Base-by-base conservation (phyloP, 441 rosid species). In the Kokia cookei region DNA sequence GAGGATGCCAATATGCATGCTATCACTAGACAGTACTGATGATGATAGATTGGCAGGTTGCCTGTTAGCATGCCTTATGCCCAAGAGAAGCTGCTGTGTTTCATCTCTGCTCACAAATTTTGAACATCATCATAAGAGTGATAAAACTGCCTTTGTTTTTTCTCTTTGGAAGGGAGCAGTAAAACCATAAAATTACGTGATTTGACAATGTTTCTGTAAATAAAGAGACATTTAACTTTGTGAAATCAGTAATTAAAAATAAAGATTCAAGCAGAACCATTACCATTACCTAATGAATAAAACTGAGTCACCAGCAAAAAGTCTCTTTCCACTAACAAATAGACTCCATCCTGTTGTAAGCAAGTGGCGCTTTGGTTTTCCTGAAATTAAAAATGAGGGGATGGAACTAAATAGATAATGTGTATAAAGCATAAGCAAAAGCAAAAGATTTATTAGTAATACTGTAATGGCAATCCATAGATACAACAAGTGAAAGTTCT, bases 311-410 rank as follows among this genome's bases (percentile, higher is more conserved):
- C 99, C 97, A 0, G 99, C 96, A 76, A 89, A 86, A 61, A 96
- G 91, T 85, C 94, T 86, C 84, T 93, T 96, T 73, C 92, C 92
- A 82, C 98, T 87, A 29, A 96, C 94, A 81, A 96, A 96, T 62
- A 96, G 77, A 76, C 99, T 93, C 98, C 99, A 96, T 2, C 99
- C 99, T 12, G 97, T 92, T 24, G 99, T 96, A 54, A 93, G 98
- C 82, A 96, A 82, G 82, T 96, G 98, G 5, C 99, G 88, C 79
- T 96, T 92, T 27, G 98, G 99, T 83, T 96, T 95, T 77, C 99
- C 99, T 96, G 82, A 26, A 64, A 75, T 54, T 54, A 71, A 24
- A 69, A 79, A 73, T 3, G 15, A n/a, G 9, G 14, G 26, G 15
- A 29, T 29, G 14, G n/a, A 27, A 27, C n/a, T 22, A 61, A 17